Conservation (phyloP, 2,329 filamentous ascomycete genomes). For the Kalaharituber pfeilii region DNA sequence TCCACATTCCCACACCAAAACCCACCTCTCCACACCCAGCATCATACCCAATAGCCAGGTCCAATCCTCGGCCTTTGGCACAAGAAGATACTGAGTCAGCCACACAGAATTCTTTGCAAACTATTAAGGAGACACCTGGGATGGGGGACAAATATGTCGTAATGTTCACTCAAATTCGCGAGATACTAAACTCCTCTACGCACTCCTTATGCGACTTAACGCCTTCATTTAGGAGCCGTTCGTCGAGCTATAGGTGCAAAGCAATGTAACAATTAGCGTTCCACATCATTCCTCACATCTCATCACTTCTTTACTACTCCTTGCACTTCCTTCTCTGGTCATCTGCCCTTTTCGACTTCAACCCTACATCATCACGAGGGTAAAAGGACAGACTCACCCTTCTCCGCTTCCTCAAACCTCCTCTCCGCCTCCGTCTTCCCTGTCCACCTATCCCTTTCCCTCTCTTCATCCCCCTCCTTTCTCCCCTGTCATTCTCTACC, state of each 20-base stretch:
- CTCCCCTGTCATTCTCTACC: not conserved
- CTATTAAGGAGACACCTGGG: not conserved
- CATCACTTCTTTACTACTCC: no score
- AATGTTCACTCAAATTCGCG: slow-evolving; percentile 82
- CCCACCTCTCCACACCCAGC: not conserved
- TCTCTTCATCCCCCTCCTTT: not conserved
- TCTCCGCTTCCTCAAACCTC: slow-evolving; percentile 57
- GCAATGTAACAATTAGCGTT: slow-evolving; percentile 6
- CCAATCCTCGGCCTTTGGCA: slow-evolving; percentile 35
- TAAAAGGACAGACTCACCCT: slow-evolving; percentile 37
- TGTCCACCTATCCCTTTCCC: slow-evolving; percentile 21
- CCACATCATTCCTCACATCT: not conserved
- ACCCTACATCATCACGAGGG: not conserved
- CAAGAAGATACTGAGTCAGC: slow-evolving; percentile 6
- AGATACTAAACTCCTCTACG: slow-evolving; percentile 88
- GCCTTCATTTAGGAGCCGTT: slow-evolving; percentile 59
- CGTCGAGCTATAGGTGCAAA: slow-evolving; percentile 57
- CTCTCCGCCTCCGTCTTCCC: slow-evolving; percentile 72
- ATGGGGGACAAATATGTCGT: slow-evolving; percentile 58
- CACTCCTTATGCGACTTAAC: slow-evolving; percentile 94
- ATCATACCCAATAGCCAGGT: slow-evolving; percentile 27
- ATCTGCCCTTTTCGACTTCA: no score
- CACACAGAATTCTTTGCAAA: not conserved
- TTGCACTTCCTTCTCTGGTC: not conserved
- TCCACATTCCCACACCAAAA: not conserved